Base-by-base conservation (phyloP, 1,139 yeast species). In the Protomyces lactucae-debilis region DNA sequence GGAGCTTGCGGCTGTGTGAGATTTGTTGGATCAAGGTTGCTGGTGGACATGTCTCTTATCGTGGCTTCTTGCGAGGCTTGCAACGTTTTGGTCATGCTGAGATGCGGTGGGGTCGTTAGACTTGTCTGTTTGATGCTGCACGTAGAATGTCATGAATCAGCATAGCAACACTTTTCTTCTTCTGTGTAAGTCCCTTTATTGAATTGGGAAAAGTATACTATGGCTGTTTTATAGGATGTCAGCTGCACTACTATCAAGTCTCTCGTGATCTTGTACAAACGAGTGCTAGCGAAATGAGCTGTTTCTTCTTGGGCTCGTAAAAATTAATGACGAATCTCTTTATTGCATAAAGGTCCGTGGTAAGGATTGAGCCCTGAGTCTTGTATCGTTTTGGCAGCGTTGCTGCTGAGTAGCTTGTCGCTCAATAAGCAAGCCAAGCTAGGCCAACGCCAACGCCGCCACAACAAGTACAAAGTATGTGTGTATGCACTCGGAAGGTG, bases 1-100 rank as follows among this genome's bases (percentile, higher is more conserved):
- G 99, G 99, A 98, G 93, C 73, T 84, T 91, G 52, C 81, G 99
- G 68, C 82, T 95, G 65, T 83, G 92, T 9, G 99, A 93, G 73
- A 84, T 93, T 71, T 92, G 87, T 14, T 43, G 35, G 51, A 35
- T 57, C 10, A 51, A 52, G 25, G 43, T 52, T 8, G 28, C 39
- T 8, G 53, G 48, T 10, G 54, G 53, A 9, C 55, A 51, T 39
- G 61, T 59, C 14, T 36, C 46, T n/a, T 64, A 57, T 55, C 18
- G 53, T 39, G 66, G 56, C 16, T 64, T 52, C 48, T 52, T 55
- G 52, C 51, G 53, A 36, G 61, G 63, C 5, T 36, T 45, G 37
- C 52, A 56, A 18, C 52, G 45, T 18, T 64, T 52, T 52, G 46
- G 48, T 5, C 57, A 35, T 28, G 66, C 64, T 9, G 66, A 66